Conservation (phyloP, 1,284 basidiomycete species). For the Cryptococcus amylolentus region DNA sequence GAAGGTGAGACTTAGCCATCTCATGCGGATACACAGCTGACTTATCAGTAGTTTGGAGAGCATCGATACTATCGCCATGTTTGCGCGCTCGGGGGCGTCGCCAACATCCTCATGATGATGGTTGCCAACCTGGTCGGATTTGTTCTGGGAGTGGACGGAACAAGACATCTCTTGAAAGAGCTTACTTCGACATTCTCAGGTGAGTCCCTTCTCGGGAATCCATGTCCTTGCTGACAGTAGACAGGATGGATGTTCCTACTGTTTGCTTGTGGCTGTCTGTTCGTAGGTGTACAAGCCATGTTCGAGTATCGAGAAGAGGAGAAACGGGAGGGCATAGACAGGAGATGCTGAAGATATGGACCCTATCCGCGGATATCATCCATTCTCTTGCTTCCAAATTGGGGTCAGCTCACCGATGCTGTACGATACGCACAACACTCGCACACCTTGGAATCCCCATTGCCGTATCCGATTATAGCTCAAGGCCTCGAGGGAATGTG, state of each 20-base stretch:
- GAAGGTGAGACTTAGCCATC: slow-evolving; percentile 55
- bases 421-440: too few species aligned
- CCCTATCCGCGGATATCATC: neutral
- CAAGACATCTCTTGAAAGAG: slow-evolving; percentile 64
- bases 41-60: slow-evolving; percentile 59
- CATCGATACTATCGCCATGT: slow-evolving; percentile 80
- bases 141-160: slow-evolving; percentile 83
- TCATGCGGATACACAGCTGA: neutral
- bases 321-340: slow-evolving; percentile 39
- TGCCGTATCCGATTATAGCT: too few species aligned
- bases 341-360: slow-evolving; percentile 31
- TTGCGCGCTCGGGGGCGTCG: slow-evolving; percentile 75
- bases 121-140: slow-evolving; percentile 92
- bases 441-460: too few species aligned
- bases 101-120: slow-evolving; percentile 89
- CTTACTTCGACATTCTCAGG: slow-evolving; percentile 67
- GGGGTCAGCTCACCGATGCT: neutral
- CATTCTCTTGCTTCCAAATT: neutral
- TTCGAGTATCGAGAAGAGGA: slow-evolving; percentile 73
- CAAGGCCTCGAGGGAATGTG: too few species aligned
- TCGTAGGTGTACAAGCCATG: slow-evolving; percentile 86
- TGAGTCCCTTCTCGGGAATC: slow-evolving; percentile 33
- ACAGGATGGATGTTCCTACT: slow-evolving; percentile 67
- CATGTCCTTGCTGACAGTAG: neutral
- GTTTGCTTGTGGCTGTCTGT: slow-evolving; percentile 64